Evolutionary conservation across 352 stramenopile genomes (phyloP).

Genomic region (Globisporangium lucens): DNA sequence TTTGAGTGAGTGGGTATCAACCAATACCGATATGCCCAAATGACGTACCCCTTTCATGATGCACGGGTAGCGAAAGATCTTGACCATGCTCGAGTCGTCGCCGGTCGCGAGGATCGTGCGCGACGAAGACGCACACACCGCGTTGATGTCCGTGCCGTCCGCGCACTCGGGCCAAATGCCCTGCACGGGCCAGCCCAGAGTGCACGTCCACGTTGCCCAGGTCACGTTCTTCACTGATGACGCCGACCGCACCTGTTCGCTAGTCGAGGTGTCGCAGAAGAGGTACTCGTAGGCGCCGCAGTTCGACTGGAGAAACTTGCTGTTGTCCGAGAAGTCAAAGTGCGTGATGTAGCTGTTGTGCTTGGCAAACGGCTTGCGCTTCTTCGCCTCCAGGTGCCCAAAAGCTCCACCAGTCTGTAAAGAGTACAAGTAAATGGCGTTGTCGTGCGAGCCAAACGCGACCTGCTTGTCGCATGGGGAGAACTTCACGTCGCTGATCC

Average conservation of each 20-base stretch:
- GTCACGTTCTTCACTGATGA: conserved; percentile 67
- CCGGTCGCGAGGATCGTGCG: conserved; percentile 71
- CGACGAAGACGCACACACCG: conserved; percentile 63
- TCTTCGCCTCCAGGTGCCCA: conserved; percentile 30
- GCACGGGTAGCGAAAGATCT: conserved; percentile 87
- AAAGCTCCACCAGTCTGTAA: conserved; percentile 14
- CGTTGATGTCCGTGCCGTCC: conserved; percentile 84
- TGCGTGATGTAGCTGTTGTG: conserved; percentile 85
- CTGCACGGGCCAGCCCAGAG: conserved; percentile 90
- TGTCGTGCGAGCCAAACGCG: conserved; percentile 72
- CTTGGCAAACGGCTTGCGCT: conserved; percentile 70
- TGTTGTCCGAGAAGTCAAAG: conserved; percentile 78
- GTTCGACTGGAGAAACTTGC: conserved; percentile 64
- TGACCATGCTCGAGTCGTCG: conserved; percentile 79
- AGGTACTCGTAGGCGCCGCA: conserved; percentile 90
- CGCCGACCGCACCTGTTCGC: conserved; percentile 83
- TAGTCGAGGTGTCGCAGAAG: conserved; percentile 82
- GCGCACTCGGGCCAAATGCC: conserved; percentile 84
- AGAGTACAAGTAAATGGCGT: conserved; percentile 65
- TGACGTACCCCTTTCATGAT: conserved; percentile 48
- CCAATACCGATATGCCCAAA: not conserved
- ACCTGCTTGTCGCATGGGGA: conserved; percentile 45
- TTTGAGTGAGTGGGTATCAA: not conserved
- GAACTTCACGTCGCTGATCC: conserved; percentile 80
- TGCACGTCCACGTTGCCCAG: conserved; percentile 91